Percentiles rank a stretch among this genome's conserved stretches.
Conservation (phyloP, 2,329 filamentous ascomycete genomes). For the Venturia nashicola region DNA sequence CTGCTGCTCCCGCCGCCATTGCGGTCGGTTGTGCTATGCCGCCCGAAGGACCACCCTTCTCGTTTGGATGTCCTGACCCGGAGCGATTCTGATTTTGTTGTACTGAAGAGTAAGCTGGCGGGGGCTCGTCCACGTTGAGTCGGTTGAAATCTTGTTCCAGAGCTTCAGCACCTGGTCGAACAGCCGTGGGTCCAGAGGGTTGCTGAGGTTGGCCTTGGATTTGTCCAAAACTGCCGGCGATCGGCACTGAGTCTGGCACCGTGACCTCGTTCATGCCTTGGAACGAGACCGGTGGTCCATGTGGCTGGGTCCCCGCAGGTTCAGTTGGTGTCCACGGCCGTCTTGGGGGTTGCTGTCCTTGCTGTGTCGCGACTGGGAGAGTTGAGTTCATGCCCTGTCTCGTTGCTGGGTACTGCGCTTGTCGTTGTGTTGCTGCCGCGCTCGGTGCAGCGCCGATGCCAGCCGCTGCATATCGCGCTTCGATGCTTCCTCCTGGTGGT, state of each 20-base stretch:
- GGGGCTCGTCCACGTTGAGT: conserved; percentile 72
- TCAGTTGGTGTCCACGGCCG: conserved; percentile 96
- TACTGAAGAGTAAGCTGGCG: conserved; percentile 88
- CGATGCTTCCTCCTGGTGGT: conserved; percentile 68
- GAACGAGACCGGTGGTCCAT: conserved; percentile 84
- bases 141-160: conserved; percentile 78
- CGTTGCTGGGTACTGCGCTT: conserved; percentile 56
- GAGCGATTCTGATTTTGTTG: conserved; percentile 23
- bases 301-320: conserved; percentile 69
- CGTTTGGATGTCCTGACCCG: conserved; percentile 52
- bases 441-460: conserved; percentile 66
- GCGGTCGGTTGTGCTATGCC: conserved; percentile 20
- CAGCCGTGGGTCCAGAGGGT: conserved; percentile 13
- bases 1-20: conserved; percentile 12
- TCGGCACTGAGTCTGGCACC: conserved; percentile 24
- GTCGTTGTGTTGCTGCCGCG: conserved; percentile 67
- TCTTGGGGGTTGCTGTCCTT: conserved; percentile 28
- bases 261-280: conserved; percentile 67
- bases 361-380: conserved; percentile 25
- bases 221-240: conserved; percentile 15
- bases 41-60: conserved; percentile 45
- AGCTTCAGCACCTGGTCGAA: conserved; percentile 39
- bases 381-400: conserved; percentile 30
- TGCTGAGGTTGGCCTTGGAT: background rate
- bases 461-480: conserved; percentile 80